Conservation (phyloP, 163 green algal genomes). For the Scenedesmus sp. region DNA sequence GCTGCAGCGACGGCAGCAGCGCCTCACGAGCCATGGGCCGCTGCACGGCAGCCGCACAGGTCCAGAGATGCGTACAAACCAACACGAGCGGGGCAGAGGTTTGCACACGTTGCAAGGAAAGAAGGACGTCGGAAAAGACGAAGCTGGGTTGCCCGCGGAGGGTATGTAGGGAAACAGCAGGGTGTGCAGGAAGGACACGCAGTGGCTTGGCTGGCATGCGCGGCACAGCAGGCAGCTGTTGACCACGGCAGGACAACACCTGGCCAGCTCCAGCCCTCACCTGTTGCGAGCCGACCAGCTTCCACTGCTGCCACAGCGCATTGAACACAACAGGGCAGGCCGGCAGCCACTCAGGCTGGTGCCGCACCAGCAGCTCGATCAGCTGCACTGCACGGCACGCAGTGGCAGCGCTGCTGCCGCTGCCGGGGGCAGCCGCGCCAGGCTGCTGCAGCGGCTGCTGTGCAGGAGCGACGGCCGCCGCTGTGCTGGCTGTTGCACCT, state of each 20-base stretch:
- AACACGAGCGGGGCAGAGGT: no score
- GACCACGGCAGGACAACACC: no score
- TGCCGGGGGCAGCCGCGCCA: not conserved
- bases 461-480: not conserved
- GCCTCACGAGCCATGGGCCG: constrained; percentile 60
- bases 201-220: no score
- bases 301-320: constrained; percentile 53
- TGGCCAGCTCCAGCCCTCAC: not conserved
- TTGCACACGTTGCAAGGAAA: no score
- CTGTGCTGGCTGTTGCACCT: not conserved
- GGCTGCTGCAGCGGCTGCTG: not conserved
- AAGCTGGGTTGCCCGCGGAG: no score
- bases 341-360: constrained; percentile 84
- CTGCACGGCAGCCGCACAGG: constrained; percentile 21
- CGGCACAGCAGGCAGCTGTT: no score
- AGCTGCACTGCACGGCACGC: constrained; percentile 84
- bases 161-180: no score
- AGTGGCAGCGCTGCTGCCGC: constrained; percentile 10
- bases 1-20: constrained; percentile 61
- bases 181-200: no score
- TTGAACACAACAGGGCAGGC: constrained; percentile 69
- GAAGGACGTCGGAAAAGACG: no score
- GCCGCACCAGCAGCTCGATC: constrained; percentile 76
- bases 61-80: not conserved
- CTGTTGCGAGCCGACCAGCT: not conserved